Percentiles rank a stretch among this genome's conserved stretches.
Conservation (phyloP, 2,329 filamentous ascomycete species). For the Xylaria arbuscula region DNA sequence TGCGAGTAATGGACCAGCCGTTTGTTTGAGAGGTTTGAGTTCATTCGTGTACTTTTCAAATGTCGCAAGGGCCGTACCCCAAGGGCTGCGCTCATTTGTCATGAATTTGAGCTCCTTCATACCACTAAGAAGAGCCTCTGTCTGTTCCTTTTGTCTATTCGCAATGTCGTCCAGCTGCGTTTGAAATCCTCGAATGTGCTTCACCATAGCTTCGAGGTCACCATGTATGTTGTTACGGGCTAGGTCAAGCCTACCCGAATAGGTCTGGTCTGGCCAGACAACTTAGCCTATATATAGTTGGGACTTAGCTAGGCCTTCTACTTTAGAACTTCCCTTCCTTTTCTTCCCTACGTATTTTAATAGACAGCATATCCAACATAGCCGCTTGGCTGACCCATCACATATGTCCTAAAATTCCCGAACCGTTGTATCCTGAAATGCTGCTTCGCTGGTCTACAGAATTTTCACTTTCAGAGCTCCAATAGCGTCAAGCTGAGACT, state of each 20-base stretch:
- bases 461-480: neutral
- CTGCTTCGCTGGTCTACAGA: neutral
- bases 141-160: neutral
- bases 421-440: neutral
- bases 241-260: too few relatives aligned
- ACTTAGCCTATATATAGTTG: too few relatives aligned
- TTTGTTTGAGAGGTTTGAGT: neutral
- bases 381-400: too few relatives aligned
- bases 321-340: too few relatives aligned
- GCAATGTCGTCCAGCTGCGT: neutral
- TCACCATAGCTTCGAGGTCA: neutral
- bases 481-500: neutral
- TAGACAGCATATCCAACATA: too few relatives aligned
- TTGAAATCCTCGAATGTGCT: neutral
- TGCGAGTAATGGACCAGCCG: neutral
- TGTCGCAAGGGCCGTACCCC: neutral
- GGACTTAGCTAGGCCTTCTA: too few relatives aligned
- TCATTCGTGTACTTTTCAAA: neutral
- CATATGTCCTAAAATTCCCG: neutral
- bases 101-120: neutral
- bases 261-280: too few relatives aligned
- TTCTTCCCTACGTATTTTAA: too few relatives aligned
- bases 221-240: neutral
- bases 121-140: neutral
- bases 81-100: neutral